Base-by-base conservation (phyloP, 768 basidiomycete genomes). In the Tremella fuciformis region DNA sequence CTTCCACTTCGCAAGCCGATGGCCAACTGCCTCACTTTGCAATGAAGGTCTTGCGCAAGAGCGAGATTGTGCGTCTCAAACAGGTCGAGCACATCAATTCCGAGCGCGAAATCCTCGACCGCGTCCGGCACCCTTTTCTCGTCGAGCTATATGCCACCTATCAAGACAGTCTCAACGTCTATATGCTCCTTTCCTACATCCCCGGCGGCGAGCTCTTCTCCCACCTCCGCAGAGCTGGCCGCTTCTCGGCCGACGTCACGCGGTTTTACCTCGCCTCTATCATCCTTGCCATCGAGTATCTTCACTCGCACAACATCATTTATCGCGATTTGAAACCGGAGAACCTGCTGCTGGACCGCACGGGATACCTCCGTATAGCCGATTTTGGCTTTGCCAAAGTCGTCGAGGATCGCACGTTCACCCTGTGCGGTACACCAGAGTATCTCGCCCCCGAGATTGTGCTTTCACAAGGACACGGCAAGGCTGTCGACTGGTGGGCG, bases 401-500 rank as follows among this genome's bases (percentile, higher is more conserved):
- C 56, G 92, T 98, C 41, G 90, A 93, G 64, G 94, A 97, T 76
- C 88, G 93, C 76, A 98, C 96, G 6, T 98, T 89, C 86, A 99
- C 96, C 7, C 82, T 99, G 29, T 99, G 96, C 59, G 78, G 77
- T n/a, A 78, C 77, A 41, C 77, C 77, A 40, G 71, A 71, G 78
- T 98, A 99, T 74, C 85, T 99, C 38, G 94, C 96, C 2, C 96
- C 96, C 18, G 96, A 99, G 78, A 96, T 99, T 58, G 96, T 99
- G 58, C 88, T 94, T 71, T 91, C 90, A 6, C 92, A 94, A 62
- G 96, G 96, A 11, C 96, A 99, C 77, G 92, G 92, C 11, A 94
- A 96, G 76, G 92, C 93, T 8, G 93, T 92, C 6, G 94, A 99
- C 75, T 99, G 92, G 92, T 99, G 96, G 96, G 94, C 96, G 8